Evolutionary conservation across 2,329 filamentous ascomycete species (phyloP).

Genomic region (Periconia digitata): DNA sequence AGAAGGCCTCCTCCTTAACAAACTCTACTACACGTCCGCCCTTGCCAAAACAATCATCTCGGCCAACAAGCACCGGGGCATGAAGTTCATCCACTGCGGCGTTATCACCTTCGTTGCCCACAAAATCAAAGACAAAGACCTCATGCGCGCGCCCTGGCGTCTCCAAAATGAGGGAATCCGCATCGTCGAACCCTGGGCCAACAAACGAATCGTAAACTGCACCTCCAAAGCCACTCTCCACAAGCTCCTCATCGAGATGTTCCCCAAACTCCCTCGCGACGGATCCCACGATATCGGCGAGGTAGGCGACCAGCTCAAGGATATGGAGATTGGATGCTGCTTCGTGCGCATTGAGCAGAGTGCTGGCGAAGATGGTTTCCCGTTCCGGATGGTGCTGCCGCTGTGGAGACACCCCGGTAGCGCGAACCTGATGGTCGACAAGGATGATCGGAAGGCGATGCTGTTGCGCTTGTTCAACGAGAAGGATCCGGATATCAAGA

Average conservation of each 20-base stretch:
- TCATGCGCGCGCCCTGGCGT: slow-evolving; percentile 87
- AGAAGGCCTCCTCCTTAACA: slow-evolving; percentile 82
- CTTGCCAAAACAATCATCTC: slow-evolving; percentile 82
- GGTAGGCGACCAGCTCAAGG: slow-evolving; percentile 78
- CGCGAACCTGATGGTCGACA: slow-evolving; percentile 95
- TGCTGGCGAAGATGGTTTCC: slow-evolving; percentile 61
- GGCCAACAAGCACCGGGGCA: slow-evolving; percentile 84
- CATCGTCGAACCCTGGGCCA: slow-evolving; percentile 88
- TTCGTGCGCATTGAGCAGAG: slow-evolving; percentile 82
- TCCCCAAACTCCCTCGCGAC: slow-evolving; percentile 79
- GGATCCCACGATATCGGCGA: slow-evolving; percentile 78
- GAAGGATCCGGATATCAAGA: slow-evolving; percentile 70
- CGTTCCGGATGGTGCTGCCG: slow-evolving; percentile 83
- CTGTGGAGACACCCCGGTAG: slow-evolving; percentile 92
- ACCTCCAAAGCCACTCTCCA: slow-evolving; percentile 76
- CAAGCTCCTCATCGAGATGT: slow-evolving; percentile 90
- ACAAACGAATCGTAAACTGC: slow-evolving; percentile 73
- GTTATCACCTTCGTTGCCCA: slow-evolving; percentile 82
- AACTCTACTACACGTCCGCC: slow-evolving; percentile 92
- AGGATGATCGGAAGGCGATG: slow-evolving; percentile 93
- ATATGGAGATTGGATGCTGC: slow-evolving; percentile 86
- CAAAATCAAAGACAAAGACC: slow-evolving; percentile 90
- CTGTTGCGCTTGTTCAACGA: slow-evolving; percentile 89
- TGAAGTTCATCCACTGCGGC: slow-evolving; percentile 95
- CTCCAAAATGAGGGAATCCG: slow-evolving; percentile 94